Evolutionary conservation across 345 rosid species (phyloP).

Genomic region (Cardiospermum halicacabum): DNA sequence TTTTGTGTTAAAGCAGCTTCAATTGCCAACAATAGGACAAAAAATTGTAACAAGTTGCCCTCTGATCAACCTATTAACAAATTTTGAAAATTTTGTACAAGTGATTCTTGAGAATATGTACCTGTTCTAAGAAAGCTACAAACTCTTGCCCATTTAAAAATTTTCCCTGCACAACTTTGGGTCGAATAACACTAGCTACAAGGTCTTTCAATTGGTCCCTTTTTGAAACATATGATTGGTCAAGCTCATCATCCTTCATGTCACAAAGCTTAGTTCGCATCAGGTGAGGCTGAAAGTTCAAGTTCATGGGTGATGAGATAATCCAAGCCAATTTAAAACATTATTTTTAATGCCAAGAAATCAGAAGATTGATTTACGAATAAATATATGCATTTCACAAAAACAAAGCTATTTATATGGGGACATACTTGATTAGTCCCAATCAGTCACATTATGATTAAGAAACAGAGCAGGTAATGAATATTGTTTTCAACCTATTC

Average conservation of each 20-base stretch:
- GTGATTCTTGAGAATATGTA: constrained; percentile 16
- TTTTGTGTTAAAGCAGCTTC: not conserved
- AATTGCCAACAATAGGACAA: not conserved
- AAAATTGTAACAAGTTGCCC: not conserved
- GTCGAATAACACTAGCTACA: constrained; percentile 70
- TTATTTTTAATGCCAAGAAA: not conserved
- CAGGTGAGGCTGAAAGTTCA: constrained; percentile 71
- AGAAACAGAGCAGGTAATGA: not conserved
- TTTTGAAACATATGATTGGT: constrained; percentile 68
- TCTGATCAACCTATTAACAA: not conserved
- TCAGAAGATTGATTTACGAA: constrained; percentile 4
- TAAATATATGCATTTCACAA: constrained; percentile 9
- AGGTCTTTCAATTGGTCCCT: constrained; percentile 78
- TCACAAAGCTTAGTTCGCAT: constrained; percentile 97
- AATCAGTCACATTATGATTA: not conserved
- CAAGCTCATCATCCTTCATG: constrained; percentile 87
- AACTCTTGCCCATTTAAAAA: constrained; percentile 84
- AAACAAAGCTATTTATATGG: not conserved
- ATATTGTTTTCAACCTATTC: not conserved
- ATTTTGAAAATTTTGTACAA: constrained; percentile 1
- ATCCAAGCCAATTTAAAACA: constrained; percentile 18
- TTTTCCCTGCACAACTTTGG: constrained; percentile 95
- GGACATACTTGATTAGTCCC: not conserved
- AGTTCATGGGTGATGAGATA: constrained; percentile 24
- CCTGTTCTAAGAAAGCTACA: constrained; percentile 90